These are phyloP conservation scores for Phytophthora cajani DNA, from an alignment of 352 stramenopile genomes.

Conservation along the genomic window DNA sequence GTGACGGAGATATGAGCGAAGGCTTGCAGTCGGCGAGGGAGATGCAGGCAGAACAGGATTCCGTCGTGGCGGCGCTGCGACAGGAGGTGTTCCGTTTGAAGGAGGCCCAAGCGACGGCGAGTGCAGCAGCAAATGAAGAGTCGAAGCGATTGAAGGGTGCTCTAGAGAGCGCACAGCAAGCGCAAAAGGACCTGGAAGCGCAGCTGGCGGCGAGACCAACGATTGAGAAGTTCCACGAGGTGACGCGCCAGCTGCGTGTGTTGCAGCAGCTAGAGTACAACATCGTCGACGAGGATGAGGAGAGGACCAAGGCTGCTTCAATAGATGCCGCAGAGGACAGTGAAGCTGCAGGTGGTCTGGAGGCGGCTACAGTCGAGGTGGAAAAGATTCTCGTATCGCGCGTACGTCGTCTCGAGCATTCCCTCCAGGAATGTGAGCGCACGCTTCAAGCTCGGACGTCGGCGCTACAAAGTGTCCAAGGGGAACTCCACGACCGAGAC, in stretches of 20 bases:
- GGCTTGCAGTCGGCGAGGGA: slow-evolving; percentile 35
- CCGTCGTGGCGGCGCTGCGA: slow-evolving; percentile 50
- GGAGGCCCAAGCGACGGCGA: slow-evolving; percentile 42
- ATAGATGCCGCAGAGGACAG: slow-evolving; percentile 14
- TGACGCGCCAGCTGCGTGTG: slow-evolving; percentile 91
- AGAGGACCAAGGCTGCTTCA: slow-evolving; percentile 31
- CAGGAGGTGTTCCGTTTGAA: slow-evolving; percentile 73
- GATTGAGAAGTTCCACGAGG: slow-evolving; percentile 85
- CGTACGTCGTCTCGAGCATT: slow-evolving; percentile 74
- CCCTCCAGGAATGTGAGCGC: slow-evolving; percentile 72
- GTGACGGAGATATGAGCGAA: slow-evolving; percentile 18
- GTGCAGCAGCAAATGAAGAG: slow-evolving; percentile 34
- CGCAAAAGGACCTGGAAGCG: slow-evolving; percentile 40
- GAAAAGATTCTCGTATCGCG: slow-evolving; percentile 74
- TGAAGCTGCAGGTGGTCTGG: slow-evolving; percentile 29
- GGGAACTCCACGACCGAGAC: slow-evolving; percentile 41
- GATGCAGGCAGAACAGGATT: slow-evolving; percentile 63
- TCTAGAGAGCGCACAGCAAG: slow-evolving; percentile 36
- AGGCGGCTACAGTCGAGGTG: slow-evolving; percentile 46
- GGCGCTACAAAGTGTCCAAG: slow-evolving; percentile 44
- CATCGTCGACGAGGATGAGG: slow-evolving; percentile 74
- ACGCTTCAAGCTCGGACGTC: slow-evolving; percentile 39
- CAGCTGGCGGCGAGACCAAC: slow-evolving; percentile 78
- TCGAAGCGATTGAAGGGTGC: slow-evolving; percentile 40
- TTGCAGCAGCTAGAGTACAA: slow-evolving; percentile 94